Evolutionary conservation across 768 basidiomycete genomes (phyloP).

Genomic region (Tremella yokohamensis): DNA sequence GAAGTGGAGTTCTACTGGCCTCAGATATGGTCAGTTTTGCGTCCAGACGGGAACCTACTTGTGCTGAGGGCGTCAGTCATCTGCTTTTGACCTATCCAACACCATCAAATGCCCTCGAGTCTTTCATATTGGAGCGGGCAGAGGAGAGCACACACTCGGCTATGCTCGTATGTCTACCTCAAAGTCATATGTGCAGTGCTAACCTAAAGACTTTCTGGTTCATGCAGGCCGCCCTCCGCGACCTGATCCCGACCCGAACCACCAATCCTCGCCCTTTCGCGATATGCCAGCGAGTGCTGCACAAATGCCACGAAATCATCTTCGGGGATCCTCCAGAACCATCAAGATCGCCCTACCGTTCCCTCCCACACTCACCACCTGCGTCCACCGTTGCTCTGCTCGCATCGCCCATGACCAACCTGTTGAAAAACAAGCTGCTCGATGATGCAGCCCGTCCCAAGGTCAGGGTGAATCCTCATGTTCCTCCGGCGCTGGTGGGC

Average conservation of each 20-base stretch:
- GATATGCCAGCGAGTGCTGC: slow-evolving; percentile 86
- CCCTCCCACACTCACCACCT: slow-evolving; percentile 56
- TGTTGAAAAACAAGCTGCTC: neutral
- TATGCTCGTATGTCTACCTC: slow-evolving; percentile 68
- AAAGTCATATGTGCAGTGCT: neutral
- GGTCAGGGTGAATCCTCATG: slow-evolving; percentile 66
- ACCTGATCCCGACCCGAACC: slow-evolving; percentile 60
- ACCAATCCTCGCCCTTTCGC: slow-evolving; percentile 73
- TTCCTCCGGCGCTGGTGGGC: slow-evolving; percentile 75
- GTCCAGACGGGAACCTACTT: neutral
- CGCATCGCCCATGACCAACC: neutral
- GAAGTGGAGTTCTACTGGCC: slow-evolving; percentile 57
- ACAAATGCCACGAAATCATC: slow-evolving; percentile 92
- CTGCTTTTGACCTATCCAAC: slow-evolving; percentile 89
- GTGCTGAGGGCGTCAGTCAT: slow-evolving; percentile 60
- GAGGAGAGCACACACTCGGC: slow-evolving; percentile 92
- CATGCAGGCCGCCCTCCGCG: slow-evolving; percentile 90
- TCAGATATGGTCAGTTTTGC: slow-evolving; percentile 52
- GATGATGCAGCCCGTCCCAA: slow-evolving; percentile 49
- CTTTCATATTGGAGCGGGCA: slow-evolving; percentile 82
- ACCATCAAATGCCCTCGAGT: slow-evolving; percentile 85
- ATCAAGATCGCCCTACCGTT: slow-evolving; percentile 64
- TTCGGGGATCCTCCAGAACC: slow-evolving; percentile 78
- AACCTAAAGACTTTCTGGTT: slow-evolving; percentile 83
- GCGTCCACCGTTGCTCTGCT: slow-evolving; percentile 38